Percentiles rank a stretch among this genome's conserved stretches.
phyloP scores from a whole-genome alignment of 1,284 basidiomycete genomes.

The Cronartium quercuum region DNA sequence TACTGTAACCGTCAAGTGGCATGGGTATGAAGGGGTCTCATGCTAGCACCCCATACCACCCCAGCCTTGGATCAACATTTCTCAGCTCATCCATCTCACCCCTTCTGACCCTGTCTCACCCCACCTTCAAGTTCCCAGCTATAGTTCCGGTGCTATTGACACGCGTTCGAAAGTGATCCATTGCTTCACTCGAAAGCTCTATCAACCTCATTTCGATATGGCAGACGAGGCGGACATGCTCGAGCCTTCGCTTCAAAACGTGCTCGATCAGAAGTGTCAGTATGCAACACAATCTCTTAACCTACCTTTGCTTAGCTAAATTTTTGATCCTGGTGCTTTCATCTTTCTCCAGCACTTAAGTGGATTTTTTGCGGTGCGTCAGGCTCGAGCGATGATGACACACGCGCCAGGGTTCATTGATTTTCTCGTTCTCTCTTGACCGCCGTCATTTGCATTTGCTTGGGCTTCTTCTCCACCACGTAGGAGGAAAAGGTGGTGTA shows the following conservation, averaged over 20 bases:
- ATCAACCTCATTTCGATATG: not conserved
- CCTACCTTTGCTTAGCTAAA: not conserved
- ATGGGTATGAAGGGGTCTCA: no score
- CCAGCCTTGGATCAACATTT: no score
- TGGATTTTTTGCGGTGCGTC: slow-evolving; percentile 48
- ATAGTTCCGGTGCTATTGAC: no score
- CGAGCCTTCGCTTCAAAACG: slow-evolving; percentile 28
- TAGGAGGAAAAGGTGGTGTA: slow-evolving; percentile 45
- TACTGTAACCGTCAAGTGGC: no score
- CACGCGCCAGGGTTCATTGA: no score
- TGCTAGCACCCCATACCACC: no score
- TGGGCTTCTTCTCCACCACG: not conserved
- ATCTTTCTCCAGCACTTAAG: slow-evolving; percentile 36
- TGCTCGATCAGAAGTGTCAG: slow-evolving; percentile 37
- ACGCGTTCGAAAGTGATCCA: no score
- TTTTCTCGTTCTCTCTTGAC: not conserved
- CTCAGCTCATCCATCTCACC: no score
- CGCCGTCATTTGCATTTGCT: not conserved
- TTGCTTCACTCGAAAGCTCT: not conserved
- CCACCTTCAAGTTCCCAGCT: no score
- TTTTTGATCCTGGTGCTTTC: not conserved
- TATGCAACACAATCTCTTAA: not conserved
- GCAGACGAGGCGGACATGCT: slow-evolving; percentile 6
- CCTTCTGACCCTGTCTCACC: no score
- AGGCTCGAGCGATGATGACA: slow-evolving; percentile 25